Percentiles rank a stretch among this genome's conserved stretches.
phyloP scores from a whole-genome alignment of 1,284 basidiomycete species.

The Moesziomyces parantarcticus region DNA sequence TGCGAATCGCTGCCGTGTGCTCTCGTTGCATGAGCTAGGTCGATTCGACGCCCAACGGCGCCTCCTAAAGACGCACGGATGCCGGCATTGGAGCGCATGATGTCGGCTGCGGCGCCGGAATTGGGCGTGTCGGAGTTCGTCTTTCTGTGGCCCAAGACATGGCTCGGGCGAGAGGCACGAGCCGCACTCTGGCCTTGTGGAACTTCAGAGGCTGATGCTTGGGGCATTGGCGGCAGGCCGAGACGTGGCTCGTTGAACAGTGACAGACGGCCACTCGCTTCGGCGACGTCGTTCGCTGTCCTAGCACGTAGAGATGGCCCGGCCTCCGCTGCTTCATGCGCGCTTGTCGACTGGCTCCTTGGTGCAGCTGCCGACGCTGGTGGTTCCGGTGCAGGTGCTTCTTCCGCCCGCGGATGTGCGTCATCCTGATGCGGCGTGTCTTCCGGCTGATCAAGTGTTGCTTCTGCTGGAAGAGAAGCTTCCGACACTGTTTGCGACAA shows the following conservation, averaged over 20 bases:
- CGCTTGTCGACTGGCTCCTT: too few species aligned
- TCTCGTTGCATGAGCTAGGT: constrained; percentile 11
- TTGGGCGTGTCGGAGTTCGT: constrained; percentile 26
- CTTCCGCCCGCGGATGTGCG: too few species aligned
- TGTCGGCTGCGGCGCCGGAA: not conserved
- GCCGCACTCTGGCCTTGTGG: too few species aligned
- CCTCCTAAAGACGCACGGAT: constrained; percentile 5
- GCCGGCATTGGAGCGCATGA: not conserved
- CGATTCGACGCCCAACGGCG: constrained; percentile 1
- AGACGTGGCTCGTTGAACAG: constrained; percentile 41
- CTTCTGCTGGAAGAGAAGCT: too few species aligned
- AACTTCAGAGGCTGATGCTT: not conserved
- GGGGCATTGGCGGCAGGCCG: constrained; percentile 18
- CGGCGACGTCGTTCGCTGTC: not conserved
- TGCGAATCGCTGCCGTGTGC: constrained; percentile 30
- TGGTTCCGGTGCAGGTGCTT: too few species aligned
- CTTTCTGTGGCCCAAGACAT: constrained; percentile 23
- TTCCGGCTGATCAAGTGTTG: too few species aligned
- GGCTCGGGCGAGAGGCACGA: not conserved
- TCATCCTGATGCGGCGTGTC: too few species aligned
- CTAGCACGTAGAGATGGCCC: too few species aligned
- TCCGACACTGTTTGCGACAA: too few species aligned
- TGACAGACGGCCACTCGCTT: constrained; percentile 13
- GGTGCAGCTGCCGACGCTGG: too few species aligned
- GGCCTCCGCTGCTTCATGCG: too few species aligned